Percentiles rank a stretch among this genome's conserved stretches.
These are phyloP conservation scores for Basipetospora chlamydospora DNA, from an alignment of 2,329 filamentous ascomycete species.

Conservation along the genomic window DNA sequence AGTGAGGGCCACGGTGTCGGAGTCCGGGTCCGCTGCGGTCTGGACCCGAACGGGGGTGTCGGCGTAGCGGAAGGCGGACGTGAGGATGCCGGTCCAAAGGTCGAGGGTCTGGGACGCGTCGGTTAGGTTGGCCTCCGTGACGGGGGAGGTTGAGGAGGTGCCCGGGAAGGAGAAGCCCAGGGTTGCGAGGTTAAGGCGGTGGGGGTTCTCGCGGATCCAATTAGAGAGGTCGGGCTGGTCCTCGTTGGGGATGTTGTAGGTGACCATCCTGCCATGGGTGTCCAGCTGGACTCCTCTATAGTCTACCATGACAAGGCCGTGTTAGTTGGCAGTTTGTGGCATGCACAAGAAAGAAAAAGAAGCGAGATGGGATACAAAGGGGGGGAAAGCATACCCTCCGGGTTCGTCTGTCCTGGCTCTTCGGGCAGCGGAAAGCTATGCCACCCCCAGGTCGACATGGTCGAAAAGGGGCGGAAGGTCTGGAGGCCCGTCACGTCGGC, in stretches of 20 bases:
- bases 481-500: constrained; percentile 31
- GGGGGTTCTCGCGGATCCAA: constrained; percentile 37
- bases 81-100: constrained; percentile 23
- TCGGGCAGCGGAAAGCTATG: constrained; percentile 32
- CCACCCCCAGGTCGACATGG: constrained; percentile 33
- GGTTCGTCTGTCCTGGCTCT: constrained; percentile 9
- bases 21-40: constrained; percentile 23
- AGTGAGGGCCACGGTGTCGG: constrained; percentile 21
- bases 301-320: too few species aligned
- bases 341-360: too few species aligned
- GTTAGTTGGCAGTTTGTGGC: too few species aligned
- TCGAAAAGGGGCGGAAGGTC: constrained; percentile 30
- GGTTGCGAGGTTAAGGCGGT: constrained; percentile 27
- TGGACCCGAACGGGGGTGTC: constrained; percentile 17
- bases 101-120: constrained; percentile 19
- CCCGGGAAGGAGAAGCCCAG: constrained; percentile 23
- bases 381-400: neutral
- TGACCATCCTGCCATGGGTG: constrained; percentile 22
- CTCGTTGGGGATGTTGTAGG: constrained; percentile 22
- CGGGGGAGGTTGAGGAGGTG: too few species aligned
- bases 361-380: neutral
- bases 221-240: constrained; percentile 24
- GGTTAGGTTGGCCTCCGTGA: constrained; percentile 12
- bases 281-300: constrained; percentile 18
- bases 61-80: constrained; percentile 20